Conservation (phyloP, 371 early-diverging fungal genomes). For the Dinochytrium kinnereticum region DNA sequence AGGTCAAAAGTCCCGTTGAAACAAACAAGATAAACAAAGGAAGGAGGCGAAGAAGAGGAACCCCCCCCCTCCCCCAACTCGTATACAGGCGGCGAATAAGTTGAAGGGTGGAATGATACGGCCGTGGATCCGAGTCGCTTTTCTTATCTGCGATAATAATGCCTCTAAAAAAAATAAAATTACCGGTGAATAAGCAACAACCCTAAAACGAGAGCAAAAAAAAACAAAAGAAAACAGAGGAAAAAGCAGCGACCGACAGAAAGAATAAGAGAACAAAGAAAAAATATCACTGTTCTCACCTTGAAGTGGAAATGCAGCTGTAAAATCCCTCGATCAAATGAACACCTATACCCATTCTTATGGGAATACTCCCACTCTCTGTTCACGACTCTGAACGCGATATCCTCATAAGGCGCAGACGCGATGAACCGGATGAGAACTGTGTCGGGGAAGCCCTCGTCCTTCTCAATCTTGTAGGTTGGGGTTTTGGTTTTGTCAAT, state of each 20-base stretch:
- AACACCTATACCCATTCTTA: conserved; percentile 88
- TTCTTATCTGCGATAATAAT: conserved; percentile 7
- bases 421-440: conserved; percentile 87
- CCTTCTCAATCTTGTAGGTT: conserved; percentile 82
- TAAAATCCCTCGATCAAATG: conserved; percentile 90
- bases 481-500: conserved; percentile 87
- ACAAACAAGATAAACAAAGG: too few species aligned
- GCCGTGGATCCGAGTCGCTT: too few species aligned
- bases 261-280: not conserved
- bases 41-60: too few species aligned
- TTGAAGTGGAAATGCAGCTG: conserved; percentile 95
- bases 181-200: not conserved
- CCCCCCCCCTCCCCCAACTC: too few species aligned
- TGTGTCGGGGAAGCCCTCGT: conserved; percentile 71
- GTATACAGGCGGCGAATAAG: too few species aligned
- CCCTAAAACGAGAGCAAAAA: too few species aligned
- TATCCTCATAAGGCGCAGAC: conserved; percentile 95
- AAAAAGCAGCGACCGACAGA: too few species aligned
- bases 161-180: not conserved
- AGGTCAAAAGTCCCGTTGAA: too few species aligned
- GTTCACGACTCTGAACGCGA: conserved; percentile 93
- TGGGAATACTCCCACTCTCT: conserved; percentile 95
- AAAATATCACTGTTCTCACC: not conserved
- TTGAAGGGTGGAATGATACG: too few species aligned
- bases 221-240: too few species aligned